Percentiles rank a stretch among this genome's conserved stretches.
These are phyloP conservation scores for Candida peoriensis DNA, from an alignment of 805 yeast species.

Conservation along the genomic window DNA sequence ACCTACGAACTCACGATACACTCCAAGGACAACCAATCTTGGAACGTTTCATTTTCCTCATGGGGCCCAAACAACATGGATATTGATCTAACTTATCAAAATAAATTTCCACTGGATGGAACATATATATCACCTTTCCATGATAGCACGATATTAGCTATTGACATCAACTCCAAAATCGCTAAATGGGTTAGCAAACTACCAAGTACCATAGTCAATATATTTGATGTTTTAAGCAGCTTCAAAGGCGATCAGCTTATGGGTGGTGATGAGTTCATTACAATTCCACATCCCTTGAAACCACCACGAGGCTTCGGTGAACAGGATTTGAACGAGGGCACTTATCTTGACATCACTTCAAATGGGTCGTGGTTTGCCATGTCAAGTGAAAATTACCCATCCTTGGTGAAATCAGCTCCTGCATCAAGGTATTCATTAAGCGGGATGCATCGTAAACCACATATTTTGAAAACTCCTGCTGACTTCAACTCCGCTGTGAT, in stretches of 20 bases:
- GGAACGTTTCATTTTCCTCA: conserved; percentile 81
- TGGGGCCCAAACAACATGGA: conserved; percentile 94
- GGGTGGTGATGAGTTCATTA: conserved; percentile 32
- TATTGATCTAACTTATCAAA: conserved; percentile 40
- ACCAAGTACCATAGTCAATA: conserved; percentile 67
- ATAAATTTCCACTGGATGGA: conserved; percentile 59
- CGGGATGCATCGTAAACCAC: conserved; percentile 38
- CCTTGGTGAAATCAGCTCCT: conserved; percentile 77
- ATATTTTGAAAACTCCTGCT: conserved; percentile 32
- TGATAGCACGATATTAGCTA: conserved; percentile 73
- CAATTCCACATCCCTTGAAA: conserved; percentile 65
- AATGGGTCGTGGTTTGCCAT: conserved; percentile 81
- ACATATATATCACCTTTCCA: conserved; percentile 80
- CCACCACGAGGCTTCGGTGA: conserved; percentile 21
- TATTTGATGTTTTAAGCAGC: conserved; percentile 64
- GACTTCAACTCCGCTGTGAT: conserved; percentile 37
- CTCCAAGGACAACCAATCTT: conserved; percentile 60
- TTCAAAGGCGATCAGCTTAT: too few relatives aligned
- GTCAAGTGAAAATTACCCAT: conserved; percentile 73
- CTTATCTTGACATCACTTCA: conserved; percentile 61
- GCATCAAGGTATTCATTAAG: conserved; percentile 49
- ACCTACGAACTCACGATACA: conserved; percentile 73
- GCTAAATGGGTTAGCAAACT: conserved; percentile 77
- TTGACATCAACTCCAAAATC: conserved; percentile 60
- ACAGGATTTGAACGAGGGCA: conserved; percentile 34